Base-by-base conservation (phyloP, 1,284 basidiomycete species). In the Sanghuangporus sanghuang region DNA sequence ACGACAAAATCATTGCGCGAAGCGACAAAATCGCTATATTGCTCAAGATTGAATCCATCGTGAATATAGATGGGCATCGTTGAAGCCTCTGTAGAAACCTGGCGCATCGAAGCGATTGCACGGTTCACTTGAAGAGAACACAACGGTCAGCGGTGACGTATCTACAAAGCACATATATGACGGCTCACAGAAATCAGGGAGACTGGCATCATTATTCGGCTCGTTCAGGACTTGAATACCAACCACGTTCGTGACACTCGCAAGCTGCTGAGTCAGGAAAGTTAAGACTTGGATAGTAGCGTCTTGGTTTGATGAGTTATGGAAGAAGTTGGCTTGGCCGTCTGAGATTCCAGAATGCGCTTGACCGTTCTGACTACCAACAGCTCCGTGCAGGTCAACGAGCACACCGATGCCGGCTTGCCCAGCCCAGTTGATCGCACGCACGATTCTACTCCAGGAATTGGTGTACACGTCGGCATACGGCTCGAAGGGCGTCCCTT, bases 151-250 rank as follows among this genome's bases (percentile, higher is more conserved):
- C 7, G 23, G 60, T 11, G 63, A 57, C 36, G 46, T 23, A 27
- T 49, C 40, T 55, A 21, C 23, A 52, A 40, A 32, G 61, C 53
- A 32, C 48, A 59, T 9, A 18, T 14, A 50, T 46, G 23, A 50
- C 8, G 4, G 75, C 77, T 69, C 67, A 86, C 86, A 88, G 69
- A 89, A 88, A 66, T 76, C 75, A 11, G 70, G 66, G n/a, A 89
- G 75, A 23, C 69, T 73, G 4, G 76, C 73, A n/a, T 70, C 75
- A 68, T 85, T 76, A 32, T 76, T 64, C 0, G 90, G 90, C 70
- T 94, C 92, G 70, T 93, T 94, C 62, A 93, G 73, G 35, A 94
- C 74, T 71, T 93, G 80, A 52, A 93, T 86, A 0, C 89, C 92
- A 49, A 91, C 84, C 18, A 93, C 80, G 69, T 94, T 93, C 60